Evolutionary conservation across 2,329 filamentous ascomycete species (phyloP).

Genomic region (Arthrobotrys megalospora): DNA sequence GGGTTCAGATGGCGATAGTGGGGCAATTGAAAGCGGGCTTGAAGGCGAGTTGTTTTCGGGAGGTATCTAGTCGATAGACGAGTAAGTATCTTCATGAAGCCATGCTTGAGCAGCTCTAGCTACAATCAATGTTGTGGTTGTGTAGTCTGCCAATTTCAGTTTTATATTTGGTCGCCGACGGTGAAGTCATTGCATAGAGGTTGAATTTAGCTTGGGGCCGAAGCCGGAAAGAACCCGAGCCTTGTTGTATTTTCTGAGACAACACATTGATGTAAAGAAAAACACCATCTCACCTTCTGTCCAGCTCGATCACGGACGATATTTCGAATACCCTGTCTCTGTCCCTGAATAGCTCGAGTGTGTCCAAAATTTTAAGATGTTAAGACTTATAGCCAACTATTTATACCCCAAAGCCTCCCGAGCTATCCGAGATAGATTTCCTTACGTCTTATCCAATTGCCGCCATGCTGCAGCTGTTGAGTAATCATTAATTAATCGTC

Average conservation of each 20-base stretch:
- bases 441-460: too few species aligned
- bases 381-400: neutral
- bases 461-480: too few species aligned
- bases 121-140: neutral
- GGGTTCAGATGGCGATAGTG: conserved; percentile 26
- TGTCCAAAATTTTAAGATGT: too few species aligned
- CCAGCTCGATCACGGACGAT: too few species aligned
- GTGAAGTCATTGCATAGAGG: neutral
- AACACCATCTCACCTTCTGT: neutral
- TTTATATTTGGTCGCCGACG: neutral
- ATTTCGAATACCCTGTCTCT: neutral
- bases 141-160: neutral
- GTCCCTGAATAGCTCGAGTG: too few species aligned
- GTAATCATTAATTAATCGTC: too few species aligned
- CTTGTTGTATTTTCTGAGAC: conserved; percentile 21
- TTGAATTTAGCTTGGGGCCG: conserved; percentile 2
- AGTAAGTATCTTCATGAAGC: conserved; percentile 59
- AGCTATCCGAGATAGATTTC: too few species aligned
- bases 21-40: conserved; percentile 15
- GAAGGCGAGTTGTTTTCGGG: neutral
- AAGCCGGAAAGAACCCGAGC: conserved; percentile 13
- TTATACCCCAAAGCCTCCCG: neutral
- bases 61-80: conserved; percentile 32
- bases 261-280: conserved; percentile 6
- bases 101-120: conserved; percentile 21